Percentiles rank a stretch among this genome's conserved stretches.
Evolutionary conservation across 116 monocot species (phyloP).

Genomic region (Dioscorea cayenensis): DNA sequence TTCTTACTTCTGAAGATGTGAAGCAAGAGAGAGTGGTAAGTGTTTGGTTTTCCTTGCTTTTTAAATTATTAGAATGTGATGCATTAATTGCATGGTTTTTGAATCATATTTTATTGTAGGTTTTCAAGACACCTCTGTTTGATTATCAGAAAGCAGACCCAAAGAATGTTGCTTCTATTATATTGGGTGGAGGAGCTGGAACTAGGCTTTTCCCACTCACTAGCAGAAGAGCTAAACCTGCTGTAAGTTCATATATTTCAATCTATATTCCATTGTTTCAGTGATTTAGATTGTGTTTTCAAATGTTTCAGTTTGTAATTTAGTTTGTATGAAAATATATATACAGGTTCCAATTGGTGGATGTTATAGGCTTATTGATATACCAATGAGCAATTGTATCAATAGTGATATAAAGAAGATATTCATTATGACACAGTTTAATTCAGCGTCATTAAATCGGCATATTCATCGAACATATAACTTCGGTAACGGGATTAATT

Average conservation of each 20-base stretch:
- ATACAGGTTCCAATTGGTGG: constrained; percentile 72
- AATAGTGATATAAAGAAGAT: constrained; percentile 79
- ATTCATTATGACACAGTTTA: constrained; percentile 69
- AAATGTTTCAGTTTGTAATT: not conserved
- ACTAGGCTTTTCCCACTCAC: constrained; percentile 48
- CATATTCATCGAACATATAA: constrained; percentile 62
- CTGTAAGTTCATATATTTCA: constrained; percentile 24
- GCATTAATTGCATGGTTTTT: not conserved
- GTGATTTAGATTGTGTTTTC: not conserved
- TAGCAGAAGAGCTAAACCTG: constrained; percentile 47
- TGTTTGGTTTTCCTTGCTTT: not conserved
- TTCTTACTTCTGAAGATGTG: constrained; percentile 38
- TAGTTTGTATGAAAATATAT: not conserved
- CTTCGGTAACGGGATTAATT: constrained; percentile 65
- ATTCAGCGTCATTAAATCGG: constrained; percentile 68
- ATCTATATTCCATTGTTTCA: not conserved
- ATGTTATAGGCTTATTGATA: constrained; percentile 68
- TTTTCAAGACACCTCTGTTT: constrained; percentile 15
- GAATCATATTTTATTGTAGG: not conserved
- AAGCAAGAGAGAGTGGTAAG: constrained; percentile 26
- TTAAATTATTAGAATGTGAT: not conserved
- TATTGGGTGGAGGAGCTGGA: constrained; percentile 47
- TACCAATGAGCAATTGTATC: constrained; percentile 87
- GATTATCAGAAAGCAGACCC: constrained; percentile 24
- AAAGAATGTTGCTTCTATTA: constrained; percentile 46